Evolutionary conservation across 257 asterid genomes (phyloP), one percentile per base, ranked within the genome.

Genomic region (Solanum clarkiae): DNA sequence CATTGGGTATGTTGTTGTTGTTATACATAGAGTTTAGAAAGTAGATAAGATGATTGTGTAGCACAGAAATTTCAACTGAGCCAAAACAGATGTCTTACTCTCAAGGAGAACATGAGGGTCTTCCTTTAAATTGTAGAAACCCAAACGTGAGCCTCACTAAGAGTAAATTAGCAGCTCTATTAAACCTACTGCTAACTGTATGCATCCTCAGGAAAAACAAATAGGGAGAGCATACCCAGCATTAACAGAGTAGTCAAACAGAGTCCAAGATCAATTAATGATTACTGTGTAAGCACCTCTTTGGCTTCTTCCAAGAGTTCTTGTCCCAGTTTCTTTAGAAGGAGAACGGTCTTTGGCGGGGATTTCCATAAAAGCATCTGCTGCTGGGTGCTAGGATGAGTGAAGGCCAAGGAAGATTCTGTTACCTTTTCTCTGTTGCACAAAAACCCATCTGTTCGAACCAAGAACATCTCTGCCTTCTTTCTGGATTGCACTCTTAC

Each of bases 301-400:
- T 97, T 94, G 86, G 98, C 99, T 93, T 97, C 89, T 88, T 95
- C 98, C 98, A 97, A 91, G 90, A 97, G 99, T 89, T 94, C 98
- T 86, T 83, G 91, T 45, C 99, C 99, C 83, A 97, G 93, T 91
- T 97, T 97, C 94, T 97, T 97, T 90, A 97, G 88, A 80, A 97
- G 86, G 86, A 97, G 87, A 66, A 93, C 98, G 80, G 98, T 97
- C 91, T 94, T 97, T 1, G 99, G 99, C 15, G 93, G 82, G 85
- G 99, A 97, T 91, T 95, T 94, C 99, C 99, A 97, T 92, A 94
- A 84, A 89, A 97, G 99, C 97, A 93, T 97, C 91, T 97, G 99
- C 88, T 94, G 99, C 91, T 95, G 99, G 59, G 99, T 97, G 90
- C 97, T 94, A 45, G 99, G 98, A 88, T 97, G 98, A 85, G 98